phyloP scores from a whole-genome alignment of 306 rosid species.

The Cicer bijugum region DNA sequence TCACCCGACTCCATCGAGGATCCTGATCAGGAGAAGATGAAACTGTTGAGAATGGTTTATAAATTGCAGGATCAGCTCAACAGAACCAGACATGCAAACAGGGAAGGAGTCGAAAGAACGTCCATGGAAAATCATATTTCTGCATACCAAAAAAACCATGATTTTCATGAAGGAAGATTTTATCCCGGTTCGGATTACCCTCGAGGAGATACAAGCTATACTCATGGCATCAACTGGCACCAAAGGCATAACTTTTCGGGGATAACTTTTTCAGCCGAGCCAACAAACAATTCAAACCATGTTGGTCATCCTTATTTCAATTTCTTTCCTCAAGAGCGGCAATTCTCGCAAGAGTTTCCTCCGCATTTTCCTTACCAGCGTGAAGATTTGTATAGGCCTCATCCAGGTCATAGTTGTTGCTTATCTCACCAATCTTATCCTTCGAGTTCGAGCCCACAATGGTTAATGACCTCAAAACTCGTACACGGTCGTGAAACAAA shows the following conservation, averaged over 20 bases:
- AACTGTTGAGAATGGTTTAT: slow-evolving; percentile 68
- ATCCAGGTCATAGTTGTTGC: slow-evolving; percentile 52
- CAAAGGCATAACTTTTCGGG: slow-evolving; percentile 48
- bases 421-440: slow-evolving; percentile 54
- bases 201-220: slow-evolving; percentile 50
- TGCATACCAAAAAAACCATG: slow-evolving; percentile 48
- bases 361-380: slow-evolving; percentile 48
- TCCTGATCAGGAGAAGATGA: slow-evolving; percentile 70
- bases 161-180: slow-evolving; percentile 52
- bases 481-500: slow-evolving; percentile 51
- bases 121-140: slow-evolving; percentile 45
- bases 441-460: slow-evolving; percentile 60
- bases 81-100: slow-evolving; percentile 49
- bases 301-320: slow-evolving; percentile 54
- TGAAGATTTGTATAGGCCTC: slow-evolving; percentile 48
- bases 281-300: slow-evolving; percentile 57
- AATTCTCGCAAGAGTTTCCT: slow-evolving; percentile 62
- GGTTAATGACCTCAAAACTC: slow-evolving; percentile 48
- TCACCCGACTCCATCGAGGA: slow-evolving; percentile 58
- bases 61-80: slow-evolving; percentile 78
- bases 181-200: slow-evolving; percentile 53
- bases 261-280: slow-evolving; percentile 59
- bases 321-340: slow-evolving; percentile 57
- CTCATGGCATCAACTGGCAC: slow-evolving; percentile 49
- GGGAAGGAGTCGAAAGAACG: slow-evolving; percentile 49